Evolutionary conservation across 1,284 basidiomycete genomes (phyloP).

Genomic region (Cystobasidium pallidum): DNA sequence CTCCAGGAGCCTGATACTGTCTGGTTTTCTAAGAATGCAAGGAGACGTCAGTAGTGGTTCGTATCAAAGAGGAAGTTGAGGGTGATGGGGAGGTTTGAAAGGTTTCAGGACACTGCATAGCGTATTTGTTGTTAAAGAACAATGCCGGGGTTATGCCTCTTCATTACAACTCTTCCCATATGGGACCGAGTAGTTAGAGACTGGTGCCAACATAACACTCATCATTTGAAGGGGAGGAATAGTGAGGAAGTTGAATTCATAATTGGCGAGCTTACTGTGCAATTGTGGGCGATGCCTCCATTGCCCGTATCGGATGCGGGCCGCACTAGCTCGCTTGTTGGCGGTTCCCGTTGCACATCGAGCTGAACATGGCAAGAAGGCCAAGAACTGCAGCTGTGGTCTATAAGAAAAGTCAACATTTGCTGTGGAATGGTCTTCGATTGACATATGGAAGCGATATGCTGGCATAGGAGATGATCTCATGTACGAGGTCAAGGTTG

Average conservation of each 20-base stretch:
- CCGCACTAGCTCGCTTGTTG: no score
- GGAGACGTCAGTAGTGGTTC: background rate
- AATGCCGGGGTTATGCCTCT: constrained; percentile 45
- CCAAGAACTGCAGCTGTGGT: no score
- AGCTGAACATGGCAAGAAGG: no score
- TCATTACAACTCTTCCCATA: constrained; percentile 32
- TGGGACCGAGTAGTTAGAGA: constrained; percentile 28
- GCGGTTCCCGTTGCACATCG: no score
- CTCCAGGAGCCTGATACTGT: no score
- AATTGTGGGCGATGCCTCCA: no score
- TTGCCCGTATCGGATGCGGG: no score
- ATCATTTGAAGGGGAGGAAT: constrained; percentile 30
- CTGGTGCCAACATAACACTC: constrained; percentile 46
- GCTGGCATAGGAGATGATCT: background rate
- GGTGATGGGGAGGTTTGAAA: background rate
- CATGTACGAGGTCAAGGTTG: background rate
- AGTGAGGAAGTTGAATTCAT: background rate
- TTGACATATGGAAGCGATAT: background rate
- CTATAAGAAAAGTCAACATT: background rate
- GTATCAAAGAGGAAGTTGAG: background rate
- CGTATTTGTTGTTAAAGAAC: constrained; percentile 45
- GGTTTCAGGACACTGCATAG: constrained; percentile 38
- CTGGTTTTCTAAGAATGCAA: no score
- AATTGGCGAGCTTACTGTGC: background rate
- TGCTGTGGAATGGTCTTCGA: background rate